Evolutionary conservation across 2,329 filamentous ascomycete genomes (phyloP).

Genomic region (Fusarium stilboides): DNA sequence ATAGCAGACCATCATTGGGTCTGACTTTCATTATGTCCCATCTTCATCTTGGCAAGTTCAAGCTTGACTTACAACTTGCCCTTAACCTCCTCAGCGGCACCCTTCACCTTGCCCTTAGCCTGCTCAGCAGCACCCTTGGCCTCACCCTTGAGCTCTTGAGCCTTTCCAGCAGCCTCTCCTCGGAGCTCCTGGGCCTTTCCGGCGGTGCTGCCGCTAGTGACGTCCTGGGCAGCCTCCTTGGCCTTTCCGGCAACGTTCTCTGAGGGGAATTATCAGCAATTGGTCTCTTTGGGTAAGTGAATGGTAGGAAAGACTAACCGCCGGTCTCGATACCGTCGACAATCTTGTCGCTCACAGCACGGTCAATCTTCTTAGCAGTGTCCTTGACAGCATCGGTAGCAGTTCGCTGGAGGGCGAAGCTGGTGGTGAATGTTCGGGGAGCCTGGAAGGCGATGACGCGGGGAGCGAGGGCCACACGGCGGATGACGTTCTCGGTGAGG

Average conservation of each 20-base stretch:
- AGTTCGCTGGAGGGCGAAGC: slow-evolving; percentile 62
- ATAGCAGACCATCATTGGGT: slow-evolving; percentile 15
- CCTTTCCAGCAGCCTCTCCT: slow-evolving; percentile 58
- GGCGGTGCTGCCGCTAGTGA: slow-evolving; percentile 51
- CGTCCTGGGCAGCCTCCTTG: slow-evolving; percentile 61
- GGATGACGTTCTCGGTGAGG: slow-evolving; percentile 63
- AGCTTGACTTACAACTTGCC: slow-evolving; percentile 36
- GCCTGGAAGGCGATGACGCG: slow-evolving; percentile 58
- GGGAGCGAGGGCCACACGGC: slow-evolving; percentile 60
- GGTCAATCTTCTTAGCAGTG: slow-evolving; percentile 71
- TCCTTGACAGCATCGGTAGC: slow-evolving; percentile 72
- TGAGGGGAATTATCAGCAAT: slow-evolving; percentile 42
- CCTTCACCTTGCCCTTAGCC: slow-evolving; percentile 54
- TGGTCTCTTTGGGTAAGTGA: neutral
- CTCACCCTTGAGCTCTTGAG: slow-evolving; percentile 59
- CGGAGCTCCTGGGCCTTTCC: slow-evolving; percentile 56
- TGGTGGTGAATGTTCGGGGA: slow-evolving; percentile 67
- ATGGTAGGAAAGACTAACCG: slow-evolving; percentile 58
- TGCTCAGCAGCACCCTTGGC: slow-evolving; percentile 60
- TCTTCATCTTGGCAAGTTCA: neutral
- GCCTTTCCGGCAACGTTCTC: slow-evolving; percentile 62
- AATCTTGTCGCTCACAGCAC: slow-evolving; percentile 72
- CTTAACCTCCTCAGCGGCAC: slow-evolving; percentile 39
- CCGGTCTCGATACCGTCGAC: slow-evolving; percentile 73
- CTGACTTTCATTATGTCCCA: slow-evolving; percentile 29